Percentiles rank a stretch among this genome's conserved stretches.
Evolutionary conservation across 1,284 basidiomycete species (phyloP).

Genomic region (Pyrrhoderma lamaoense): DNA sequence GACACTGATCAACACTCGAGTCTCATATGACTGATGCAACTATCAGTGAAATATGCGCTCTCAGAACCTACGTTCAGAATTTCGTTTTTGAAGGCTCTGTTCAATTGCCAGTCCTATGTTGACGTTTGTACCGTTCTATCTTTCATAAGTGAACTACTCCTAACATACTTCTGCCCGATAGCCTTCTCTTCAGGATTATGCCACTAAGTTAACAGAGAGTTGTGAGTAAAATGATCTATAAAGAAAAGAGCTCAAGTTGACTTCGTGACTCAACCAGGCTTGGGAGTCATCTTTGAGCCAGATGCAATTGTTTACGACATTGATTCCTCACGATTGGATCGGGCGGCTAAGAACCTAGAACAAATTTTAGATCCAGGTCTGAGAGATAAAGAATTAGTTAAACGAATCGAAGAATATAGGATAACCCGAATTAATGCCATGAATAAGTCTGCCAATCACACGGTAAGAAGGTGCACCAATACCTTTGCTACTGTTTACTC

Average conservation of each 20-base stretch:
- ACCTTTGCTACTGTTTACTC: slow-evolving; percentile 1
- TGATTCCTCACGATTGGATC: slow-evolving; percentile 35
- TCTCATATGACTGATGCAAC: not conserved
- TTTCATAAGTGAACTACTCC: not conserved
- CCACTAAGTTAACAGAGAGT: slow-evolving; percentile 54
- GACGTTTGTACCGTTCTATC: slow-evolving; percentile 36
- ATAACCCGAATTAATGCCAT: slow-evolving; percentile 35
- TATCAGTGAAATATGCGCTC: slow-evolving; percentile 48
- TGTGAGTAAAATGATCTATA: slow-evolving; percentile 32
- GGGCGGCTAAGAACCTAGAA: slow-evolving; percentile 33
- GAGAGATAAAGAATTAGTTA: slow-evolving; percentile 34
- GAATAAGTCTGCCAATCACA: slow-evolving; percentile 35
- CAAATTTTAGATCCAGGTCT: slow-evolving; percentile 28
- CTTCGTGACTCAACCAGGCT: slow-evolving; percentile 31
- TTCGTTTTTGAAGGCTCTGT: slow-evolving; percentile 43
- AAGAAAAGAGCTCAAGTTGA: slow-evolving; percentile 8
- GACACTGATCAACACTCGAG: too few species aligned
- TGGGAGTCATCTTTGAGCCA: slow-evolving; percentile 55
- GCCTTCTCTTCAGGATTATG: slow-evolving; percentile 64
- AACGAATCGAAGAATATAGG: slow-evolving; percentile 39
- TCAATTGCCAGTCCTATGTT: slow-evolving; percentile 62
- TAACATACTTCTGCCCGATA: slow-evolving; percentile 22
- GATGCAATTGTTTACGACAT: slow-evolving; percentile 48
- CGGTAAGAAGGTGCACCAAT: slow-evolving; percentile 32
- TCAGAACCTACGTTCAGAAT: slow-evolving; percentile 43